Percentiles rank a stretch among this genome's conserved stretches.
Conservation (phyloP, 306 rosid genomes). For the Fragaria ananassa region DNA sequence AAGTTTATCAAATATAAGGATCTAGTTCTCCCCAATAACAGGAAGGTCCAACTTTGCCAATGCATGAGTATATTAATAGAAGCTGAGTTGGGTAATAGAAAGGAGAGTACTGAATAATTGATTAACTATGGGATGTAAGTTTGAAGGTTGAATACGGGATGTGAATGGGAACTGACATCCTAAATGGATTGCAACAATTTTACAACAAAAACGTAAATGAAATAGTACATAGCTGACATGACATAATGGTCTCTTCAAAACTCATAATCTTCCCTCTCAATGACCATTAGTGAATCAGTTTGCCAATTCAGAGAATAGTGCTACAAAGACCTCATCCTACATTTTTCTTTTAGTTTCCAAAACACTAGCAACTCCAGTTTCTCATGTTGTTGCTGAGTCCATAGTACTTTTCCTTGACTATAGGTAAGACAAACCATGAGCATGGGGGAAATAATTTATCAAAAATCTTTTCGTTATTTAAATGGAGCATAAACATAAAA, state of each 20-base stretch:
- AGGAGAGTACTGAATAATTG: neutral
- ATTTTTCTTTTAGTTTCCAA: neutral
- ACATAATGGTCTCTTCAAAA: neutral
- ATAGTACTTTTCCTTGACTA: neutral
- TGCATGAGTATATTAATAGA: neutral
- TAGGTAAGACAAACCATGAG: neutral
- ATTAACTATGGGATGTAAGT: neutral
- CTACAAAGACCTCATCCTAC: neutral
- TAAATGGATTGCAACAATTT: neutral
- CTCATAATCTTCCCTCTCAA: neutral
- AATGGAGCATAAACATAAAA: neutral
- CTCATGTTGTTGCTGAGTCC: neutral
- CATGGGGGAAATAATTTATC: neutral
- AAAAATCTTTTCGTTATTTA: neutral
- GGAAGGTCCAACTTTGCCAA: neutral
- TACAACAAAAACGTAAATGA: neutral
- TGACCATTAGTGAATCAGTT: neutral
- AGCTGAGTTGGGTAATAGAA: neutral
- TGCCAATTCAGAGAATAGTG: neutral
- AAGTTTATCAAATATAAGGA: neutral
- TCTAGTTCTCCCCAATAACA: neutral
- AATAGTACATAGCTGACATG: neutral
- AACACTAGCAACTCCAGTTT: neutral
- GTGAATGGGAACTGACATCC: neutral
- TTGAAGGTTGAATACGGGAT: conserved; percentile 2